phyloP scores from a whole-genome alignment of 1,284 basidiomycete species.

The Ganoderma leucocontextum region DNA sequence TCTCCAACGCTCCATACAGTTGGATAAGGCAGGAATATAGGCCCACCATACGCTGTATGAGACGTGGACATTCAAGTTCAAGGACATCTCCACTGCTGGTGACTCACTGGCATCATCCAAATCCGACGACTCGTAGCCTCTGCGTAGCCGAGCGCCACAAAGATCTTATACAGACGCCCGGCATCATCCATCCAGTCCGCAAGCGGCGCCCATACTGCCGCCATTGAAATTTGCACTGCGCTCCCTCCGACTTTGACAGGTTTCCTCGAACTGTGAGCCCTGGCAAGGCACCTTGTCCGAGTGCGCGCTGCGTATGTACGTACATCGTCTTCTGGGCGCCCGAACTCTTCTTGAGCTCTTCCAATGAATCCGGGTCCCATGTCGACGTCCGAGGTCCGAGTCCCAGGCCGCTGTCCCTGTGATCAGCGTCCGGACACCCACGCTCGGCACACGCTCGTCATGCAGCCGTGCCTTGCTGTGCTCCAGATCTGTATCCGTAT shows the following conservation, averaged over 20 bases:
- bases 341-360: neutral
- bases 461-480: neutral
- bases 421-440: neutral
- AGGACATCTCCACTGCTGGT: too few species aligned
- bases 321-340: neutral
- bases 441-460: neutral
- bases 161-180: neutral
- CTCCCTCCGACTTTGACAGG: neutral
- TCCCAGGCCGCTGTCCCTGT: neutral
- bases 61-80: too few species aligned
- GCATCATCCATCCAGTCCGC: neutral
- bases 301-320: neutral
- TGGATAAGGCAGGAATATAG: too few species aligned
- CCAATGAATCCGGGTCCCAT: neutral
- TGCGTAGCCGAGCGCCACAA: constrained; percentile 6
- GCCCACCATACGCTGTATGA: too few species aligned
- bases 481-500: neutral
- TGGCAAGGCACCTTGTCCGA: neutral
- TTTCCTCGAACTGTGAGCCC: neutral
- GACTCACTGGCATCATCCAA: neutral
- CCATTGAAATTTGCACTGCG: neutral
- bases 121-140: neutral
- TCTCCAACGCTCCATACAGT: neutral
- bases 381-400: too few species aligned
- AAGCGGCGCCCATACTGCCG: neutral